phyloP scores from a whole-genome alignment of 441 rosid genomes.

The Syzygium malaccense region DNA sequence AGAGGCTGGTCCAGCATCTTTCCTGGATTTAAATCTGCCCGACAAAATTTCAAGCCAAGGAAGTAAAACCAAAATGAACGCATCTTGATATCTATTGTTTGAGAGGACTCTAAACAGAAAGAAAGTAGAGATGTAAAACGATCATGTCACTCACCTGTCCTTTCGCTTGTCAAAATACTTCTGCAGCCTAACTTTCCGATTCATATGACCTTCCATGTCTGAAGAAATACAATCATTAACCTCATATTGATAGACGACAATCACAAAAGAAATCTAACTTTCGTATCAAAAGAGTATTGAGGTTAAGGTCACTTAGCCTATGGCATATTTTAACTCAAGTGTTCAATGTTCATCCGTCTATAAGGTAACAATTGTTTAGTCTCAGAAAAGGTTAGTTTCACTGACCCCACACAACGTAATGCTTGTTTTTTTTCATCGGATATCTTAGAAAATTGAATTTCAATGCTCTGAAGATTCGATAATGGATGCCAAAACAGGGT shows the following conservation, averaged over 20 bases:
- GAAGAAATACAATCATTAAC: conserved; percentile 11
- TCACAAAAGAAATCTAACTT: background rate
- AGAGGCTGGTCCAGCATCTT: conserved; percentile 33
- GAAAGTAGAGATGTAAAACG: background rate
- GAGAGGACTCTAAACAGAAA: background rate
- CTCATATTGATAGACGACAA: conserved; percentile 9
- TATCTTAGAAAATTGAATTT: background rate
- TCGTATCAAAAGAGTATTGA: background rate
- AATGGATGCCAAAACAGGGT: background rate
- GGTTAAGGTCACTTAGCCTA: background rate
- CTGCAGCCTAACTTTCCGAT: conserved; percentile 57
- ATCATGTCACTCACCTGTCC: conserved; percentile 47
- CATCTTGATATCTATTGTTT: background rate
- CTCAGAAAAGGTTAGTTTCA: background rate
- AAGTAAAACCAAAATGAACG: background rate
- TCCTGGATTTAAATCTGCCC: conserved; percentile 60
- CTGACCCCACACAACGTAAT: background rate
- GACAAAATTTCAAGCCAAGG: conserved; percentile 1
- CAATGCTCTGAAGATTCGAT: background rate
- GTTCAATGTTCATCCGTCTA: background rate
- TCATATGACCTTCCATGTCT: conserved; percentile 67
- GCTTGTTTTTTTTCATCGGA: background rate
- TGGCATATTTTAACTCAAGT: background rate
- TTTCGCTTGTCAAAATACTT: conserved; percentile 75
- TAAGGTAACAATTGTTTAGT: background rate